Evolutionary conservation across 106 monocot species (phyloP).

Genomic region (Apostasia ramifera): DNA sequence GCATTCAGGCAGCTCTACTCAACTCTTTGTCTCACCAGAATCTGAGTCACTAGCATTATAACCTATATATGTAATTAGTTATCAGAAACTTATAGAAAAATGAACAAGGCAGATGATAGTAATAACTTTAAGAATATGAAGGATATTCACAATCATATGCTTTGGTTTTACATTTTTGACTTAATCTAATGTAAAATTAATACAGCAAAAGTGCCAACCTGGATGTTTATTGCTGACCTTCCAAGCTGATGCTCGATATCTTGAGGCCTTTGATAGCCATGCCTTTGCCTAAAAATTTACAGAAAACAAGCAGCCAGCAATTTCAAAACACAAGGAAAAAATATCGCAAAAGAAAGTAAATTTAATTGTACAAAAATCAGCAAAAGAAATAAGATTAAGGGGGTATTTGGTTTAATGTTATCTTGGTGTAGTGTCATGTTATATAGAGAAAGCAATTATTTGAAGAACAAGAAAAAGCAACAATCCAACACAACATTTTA

Average conservation of each 20-base stretch:
- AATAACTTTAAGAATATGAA: not conserved
- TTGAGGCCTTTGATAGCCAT: conserved; percentile 68
- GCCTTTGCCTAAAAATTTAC: conserved; percentile 38
- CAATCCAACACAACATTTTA: too few species aligned
- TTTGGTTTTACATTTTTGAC: too few species aligned
- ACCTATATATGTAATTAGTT: conserved; percentile 18
- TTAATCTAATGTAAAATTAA: too few species aligned
- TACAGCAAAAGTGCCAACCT: conserved; percentile 22
- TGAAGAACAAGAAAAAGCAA: too few species aligned
- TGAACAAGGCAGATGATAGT: not conserved
- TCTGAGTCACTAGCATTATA: conserved; percentile 95
- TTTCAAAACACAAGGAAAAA: not conserved
- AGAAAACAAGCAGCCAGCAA: not conserved
- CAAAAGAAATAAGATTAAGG: too few species aligned
- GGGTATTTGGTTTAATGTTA: too few species aligned
- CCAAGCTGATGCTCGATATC: conserved; percentile 44
- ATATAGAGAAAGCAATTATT: too few species aligned
- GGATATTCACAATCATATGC: too few species aligned
- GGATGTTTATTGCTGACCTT: conserved; percentile 64
- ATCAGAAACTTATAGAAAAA: too few species aligned
- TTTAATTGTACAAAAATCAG: too few species aligned
- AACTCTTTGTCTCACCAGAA: conserved; percentile 48
- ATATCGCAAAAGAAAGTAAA: too few species aligned
- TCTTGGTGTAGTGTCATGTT: too few species aligned
- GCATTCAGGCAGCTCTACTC: conserved; percentile 2